A percentile compares a stretch with the other conserved stretches of the same genome.
Evolutionary conservation across 805 yeast genomes (phyloP).

Genomic region (Barnettozyma salicaria): DNA sequence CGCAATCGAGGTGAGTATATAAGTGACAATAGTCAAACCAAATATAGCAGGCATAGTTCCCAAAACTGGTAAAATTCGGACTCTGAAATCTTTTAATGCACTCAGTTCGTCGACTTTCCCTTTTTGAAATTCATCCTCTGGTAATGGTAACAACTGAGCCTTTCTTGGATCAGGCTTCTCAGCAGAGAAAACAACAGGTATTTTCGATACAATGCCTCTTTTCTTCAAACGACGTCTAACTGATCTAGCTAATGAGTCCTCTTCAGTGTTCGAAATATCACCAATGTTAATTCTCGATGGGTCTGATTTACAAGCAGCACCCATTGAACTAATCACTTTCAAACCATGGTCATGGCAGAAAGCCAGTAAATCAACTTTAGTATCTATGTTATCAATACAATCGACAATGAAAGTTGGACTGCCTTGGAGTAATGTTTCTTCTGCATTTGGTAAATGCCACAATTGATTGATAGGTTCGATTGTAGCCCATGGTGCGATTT

Average conservation of each 20-base stretch:
- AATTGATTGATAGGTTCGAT: constrained; percentile 73
- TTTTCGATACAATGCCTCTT: constrained; percentile 67
- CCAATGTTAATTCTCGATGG: constrained; percentile 87
- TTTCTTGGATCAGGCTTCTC: constrained; percentile 96
- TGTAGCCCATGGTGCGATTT: constrained; percentile 91
- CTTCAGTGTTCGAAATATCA: constrained; percentile 85
- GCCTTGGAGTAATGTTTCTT: constrained; percentile 48
- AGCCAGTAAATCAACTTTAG: constrained; percentile 86
- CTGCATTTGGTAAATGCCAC: constrained; percentile 66
- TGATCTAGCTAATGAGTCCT: constrained; percentile 85
- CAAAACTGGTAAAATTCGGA: constrained; percentile 88
- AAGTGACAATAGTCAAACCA: constrained; percentile 85
- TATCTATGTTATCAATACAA: constrained; percentile 94
- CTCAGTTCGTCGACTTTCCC: constrained; percentile 85
- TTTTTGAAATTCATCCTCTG: constrained; percentile 71
- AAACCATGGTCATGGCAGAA: constrained; percentile 57
- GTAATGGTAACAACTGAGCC: constrained; percentile 79
- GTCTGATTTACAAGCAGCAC: constrained; percentile 96
- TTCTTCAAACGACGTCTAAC: constrained; percentile 80
- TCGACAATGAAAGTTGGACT: constrained; percentile 80
- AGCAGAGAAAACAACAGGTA: constrained; percentile 85
- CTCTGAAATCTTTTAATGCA: constrained; percentile 85
- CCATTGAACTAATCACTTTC: constrained; percentile 86
- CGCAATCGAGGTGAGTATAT: constrained; percentile 68
- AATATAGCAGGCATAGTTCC: constrained; percentile 98